phyloP scores from a whole-genome alignment of 192 early-diverging fungal genomes.

The Entomortierella chlamydospora region DNA sequence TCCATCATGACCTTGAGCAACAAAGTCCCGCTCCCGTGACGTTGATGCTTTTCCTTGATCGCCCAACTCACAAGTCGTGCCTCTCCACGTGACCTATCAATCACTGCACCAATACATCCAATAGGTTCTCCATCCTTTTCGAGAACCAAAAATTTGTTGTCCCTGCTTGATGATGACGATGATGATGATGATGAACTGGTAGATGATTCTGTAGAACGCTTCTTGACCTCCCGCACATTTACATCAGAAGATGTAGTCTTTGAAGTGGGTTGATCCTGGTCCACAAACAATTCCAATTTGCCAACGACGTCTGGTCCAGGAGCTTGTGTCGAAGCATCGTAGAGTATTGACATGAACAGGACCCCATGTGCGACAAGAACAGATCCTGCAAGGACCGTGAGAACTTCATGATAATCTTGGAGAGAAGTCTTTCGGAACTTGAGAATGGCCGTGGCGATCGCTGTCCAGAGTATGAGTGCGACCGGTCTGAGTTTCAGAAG shows the following conservation, averaged over 20 bases:
- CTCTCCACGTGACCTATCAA: slow-evolving; percentile 6
- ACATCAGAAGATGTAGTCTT: neutral
- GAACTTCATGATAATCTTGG: slow-evolving; percentile 7
- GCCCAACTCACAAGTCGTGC: slow-evolving; percentile 25
- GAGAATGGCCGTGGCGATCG: slow-evolving; percentile 31
- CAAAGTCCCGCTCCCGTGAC: slow-evolving; percentile 21
- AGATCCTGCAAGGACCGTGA: slow-evolving; percentile 10
- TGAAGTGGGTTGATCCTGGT: slow-evolving; percentile 10
- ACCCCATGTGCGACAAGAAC: slow-evolving; percentile 25
- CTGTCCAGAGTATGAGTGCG: slow-evolving; percentile 38
- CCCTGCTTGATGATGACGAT: slow-evolving; percentile 2
- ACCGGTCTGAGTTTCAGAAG: slow-evolving; percentile 43
- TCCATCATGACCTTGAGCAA: slow-evolving; percentile 42
- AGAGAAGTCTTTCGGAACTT: slow-evolving; percentile 21
- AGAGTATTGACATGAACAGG: slow-evolving; percentile 30
- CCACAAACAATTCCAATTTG: slow-evolving; percentile 20
- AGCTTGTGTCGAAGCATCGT: slow-evolving; percentile 24
- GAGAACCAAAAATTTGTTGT: slow-evolving; percentile 40
- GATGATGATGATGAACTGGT: neutral
- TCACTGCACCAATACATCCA: slow-evolving; percentile 32
- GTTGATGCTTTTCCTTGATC: neutral
- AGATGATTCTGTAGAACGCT: slow-evolving; percentile 4
- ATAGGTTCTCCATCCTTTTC: slow-evolving; percentile 1
- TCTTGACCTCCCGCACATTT: neutral
- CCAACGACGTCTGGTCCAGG: slow-evolving; percentile 24